Conservation (phyloP, 306 rosid genomes). For the Malus domestica region DNA sequence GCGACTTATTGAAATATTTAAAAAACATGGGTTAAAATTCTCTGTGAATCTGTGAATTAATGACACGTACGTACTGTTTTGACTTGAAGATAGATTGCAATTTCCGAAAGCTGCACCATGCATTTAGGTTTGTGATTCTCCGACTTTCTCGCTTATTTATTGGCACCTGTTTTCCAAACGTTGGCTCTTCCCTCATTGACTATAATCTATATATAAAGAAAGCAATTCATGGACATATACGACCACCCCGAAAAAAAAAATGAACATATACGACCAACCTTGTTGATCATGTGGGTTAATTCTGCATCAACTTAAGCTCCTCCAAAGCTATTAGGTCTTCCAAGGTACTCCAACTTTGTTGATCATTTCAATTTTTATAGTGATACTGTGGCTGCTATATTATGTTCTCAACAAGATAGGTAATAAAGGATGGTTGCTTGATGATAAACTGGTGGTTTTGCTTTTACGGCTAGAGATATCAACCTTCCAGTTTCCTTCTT, state of each 20-base stretch:
- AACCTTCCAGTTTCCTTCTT: background rate
- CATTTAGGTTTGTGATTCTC: background rate
- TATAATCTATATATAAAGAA: background rate
- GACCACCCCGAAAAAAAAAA: too few relatives aligned
- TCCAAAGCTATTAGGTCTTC: background rate
- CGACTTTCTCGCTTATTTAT: background rate
- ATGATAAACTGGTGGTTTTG: background rate
- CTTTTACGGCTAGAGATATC: background rate
- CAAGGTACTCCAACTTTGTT: background rate
- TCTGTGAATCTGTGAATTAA: background rate
- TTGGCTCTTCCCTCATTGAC: background rate
- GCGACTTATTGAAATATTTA: constrained; percentile 6
- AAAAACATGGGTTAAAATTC: background rate
- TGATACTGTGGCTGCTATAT: background rate
- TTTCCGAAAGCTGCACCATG: background rate
- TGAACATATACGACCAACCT: background rate
- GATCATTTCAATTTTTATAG: background rate
- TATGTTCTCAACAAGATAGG: background rate
- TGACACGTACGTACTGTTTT: background rate
- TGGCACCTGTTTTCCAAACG: background rate
- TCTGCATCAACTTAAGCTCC: background rate
- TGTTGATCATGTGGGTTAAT: background rate
- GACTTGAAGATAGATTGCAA: background rate
- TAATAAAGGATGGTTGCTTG: background rate
- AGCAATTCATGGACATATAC: background rate